A percentile compares a stretch with the other conserved stretches of the same genome.
These are phyloP conservation scores for Lanmaoa pseudosensibilis DNA, from an alignment of 768 basidiomycete genomes.

Conservation along the genomic window DNA sequence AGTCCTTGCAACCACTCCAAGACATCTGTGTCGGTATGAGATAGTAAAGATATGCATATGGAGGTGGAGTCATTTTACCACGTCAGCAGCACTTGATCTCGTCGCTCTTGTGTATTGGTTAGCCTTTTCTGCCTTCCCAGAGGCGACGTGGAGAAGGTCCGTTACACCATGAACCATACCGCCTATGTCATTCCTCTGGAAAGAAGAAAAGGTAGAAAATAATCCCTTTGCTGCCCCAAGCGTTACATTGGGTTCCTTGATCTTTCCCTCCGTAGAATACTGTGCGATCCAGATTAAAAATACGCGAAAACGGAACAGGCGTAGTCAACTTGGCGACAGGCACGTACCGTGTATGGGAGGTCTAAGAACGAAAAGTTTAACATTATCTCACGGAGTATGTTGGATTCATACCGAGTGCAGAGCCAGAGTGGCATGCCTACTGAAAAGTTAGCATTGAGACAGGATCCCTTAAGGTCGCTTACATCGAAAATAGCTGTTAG, in stretches of 20 bases:
- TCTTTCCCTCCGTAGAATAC: constrained; percentile 94
- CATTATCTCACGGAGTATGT: neutral
- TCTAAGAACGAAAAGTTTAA: constrained; percentile 39
- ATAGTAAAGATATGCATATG: neutral
- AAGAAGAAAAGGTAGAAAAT: constrained; percentile 73
- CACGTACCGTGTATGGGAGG: constrained; percentile 63
- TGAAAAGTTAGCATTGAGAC: neutral
- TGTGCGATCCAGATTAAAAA: constrained; percentile 26
- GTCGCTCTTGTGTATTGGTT: constrained; percentile 58
- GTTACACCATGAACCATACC: constrained; percentile 75
- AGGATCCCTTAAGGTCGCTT: constrained; percentile 27
- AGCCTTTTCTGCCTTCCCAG: constrained; percentile 64
- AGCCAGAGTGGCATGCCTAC: constrained; percentile 88
- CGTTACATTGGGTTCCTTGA: constrained; percentile 91
- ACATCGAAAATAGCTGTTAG: constrained; percentile 83
- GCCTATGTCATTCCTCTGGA: constrained; percentile 75
- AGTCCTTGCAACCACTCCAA: constrained; percentile 82
- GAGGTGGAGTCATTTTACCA: constrained; percentile 47
- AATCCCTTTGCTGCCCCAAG: constrained; percentile 87
- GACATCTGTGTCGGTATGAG: constrained; percentile 52
- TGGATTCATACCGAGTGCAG: constrained; percentile 63
- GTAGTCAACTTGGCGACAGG: neutral
- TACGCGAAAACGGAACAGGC: neutral
- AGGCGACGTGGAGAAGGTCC: constrained; percentile 72
- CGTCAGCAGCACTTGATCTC: constrained; percentile 82